Evolutionary conservation across 1,139 yeast species (phyloP).

Genomic region (Kodamaea alishanica): DNA sequence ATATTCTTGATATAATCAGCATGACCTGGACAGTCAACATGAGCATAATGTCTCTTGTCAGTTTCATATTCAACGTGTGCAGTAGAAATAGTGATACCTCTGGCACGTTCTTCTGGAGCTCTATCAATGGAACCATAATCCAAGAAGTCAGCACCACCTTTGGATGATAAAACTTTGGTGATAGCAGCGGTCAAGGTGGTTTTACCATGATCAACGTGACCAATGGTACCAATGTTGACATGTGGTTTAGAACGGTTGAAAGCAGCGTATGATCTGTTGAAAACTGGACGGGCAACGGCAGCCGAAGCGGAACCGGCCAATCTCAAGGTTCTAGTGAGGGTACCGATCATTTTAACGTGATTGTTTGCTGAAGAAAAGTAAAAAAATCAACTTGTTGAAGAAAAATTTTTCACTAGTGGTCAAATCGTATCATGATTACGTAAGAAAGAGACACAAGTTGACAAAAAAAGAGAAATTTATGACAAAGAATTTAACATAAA

Average conservation of each 20-base stretch:
- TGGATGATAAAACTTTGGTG: constrained; percentile 84
- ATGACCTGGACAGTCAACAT: constrained; percentile 75
- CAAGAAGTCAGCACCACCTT: constrained; percentile 90
- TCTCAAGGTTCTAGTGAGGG: constrained; percentile 20
- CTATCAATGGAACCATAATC: constrained; percentile 93
- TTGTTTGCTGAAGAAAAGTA: constrained; percentile 2
- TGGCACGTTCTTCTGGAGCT: constrained; percentile 99
- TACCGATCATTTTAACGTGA: constrained; percentile 17
- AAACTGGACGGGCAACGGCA: constrained; percentile 23
- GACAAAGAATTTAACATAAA: too few species aligned
- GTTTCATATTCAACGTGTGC: constrained; percentile 88
- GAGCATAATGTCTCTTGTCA: constrained; percentile 30
- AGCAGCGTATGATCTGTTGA: constrained; percentile 54
- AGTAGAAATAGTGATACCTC: constrained; percentile 98
- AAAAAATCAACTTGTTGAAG: background rate
- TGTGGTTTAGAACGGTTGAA: constrained; percentile 94
- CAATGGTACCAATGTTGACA: constrained; percentile 88
- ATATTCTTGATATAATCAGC: constrained; percentile 97
- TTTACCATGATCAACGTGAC: constrained; percentile 98
- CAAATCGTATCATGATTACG: background rate
- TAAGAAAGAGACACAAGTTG: background rate
- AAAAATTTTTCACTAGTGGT: constrained; percentile 1
- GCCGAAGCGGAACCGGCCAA: constrained; percentile 15
- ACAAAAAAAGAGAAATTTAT: too few species aligned
- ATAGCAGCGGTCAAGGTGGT: constrained; percentile 98